Evolutionary conservation across 495 filamentous ascomycete genomes (phyloP).

Genomic region (Amniculicola lignicola): DNA sequence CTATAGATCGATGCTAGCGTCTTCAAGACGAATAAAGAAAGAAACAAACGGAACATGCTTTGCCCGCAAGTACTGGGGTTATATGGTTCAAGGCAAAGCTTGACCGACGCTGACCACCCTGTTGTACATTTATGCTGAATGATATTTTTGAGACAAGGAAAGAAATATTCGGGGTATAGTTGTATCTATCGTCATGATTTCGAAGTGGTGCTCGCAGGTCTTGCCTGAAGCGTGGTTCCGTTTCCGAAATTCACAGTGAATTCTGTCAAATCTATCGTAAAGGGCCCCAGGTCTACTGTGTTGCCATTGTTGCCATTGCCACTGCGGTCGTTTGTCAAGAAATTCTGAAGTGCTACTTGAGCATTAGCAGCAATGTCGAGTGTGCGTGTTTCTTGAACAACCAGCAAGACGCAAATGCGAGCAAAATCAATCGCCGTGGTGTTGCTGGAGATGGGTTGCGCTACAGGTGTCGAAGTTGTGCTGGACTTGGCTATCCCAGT

Average conservation of each 20-base stretch:
- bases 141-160: not conserved
- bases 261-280: slow-evolving; percentile 18
- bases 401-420: slow-evolving; percentile 58
- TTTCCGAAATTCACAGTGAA: slow-evolving; percentile 16
- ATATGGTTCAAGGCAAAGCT: slow-evolving; percentile 1
- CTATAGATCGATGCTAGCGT: slow-evolving; percentile 1
- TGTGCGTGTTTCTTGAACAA: slow-evolving; percentile 54
- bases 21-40: slow-evolving; percentile 18
- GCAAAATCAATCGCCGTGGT: slow-evolving; percentile 63
- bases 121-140: not conserved
- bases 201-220: slow-evolving; percentile 1
- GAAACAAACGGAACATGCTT: not conserved
- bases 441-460: slow-evolving; percentile 30
- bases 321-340: slow-evolving; percentile 43
- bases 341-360: slow-evolving; percentile 54
- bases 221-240: slow-evolving; percentile 19
- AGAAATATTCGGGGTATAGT: not conserved
- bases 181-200: not conserved
- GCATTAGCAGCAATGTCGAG: slow-evolving; percentile 55
- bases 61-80: not conserved
- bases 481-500: too few species aligned
- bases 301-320: slow-evolving; percentile 45
- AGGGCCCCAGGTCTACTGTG: slow-evolving; percentile 45
- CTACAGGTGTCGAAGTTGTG: slow-evolving; percentile 22
- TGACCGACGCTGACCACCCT: not conserved